A percentile compares a stretch with the other conserved stretches of the same genome.
Evolutionary conservation across 805 yeast genomes (phyloP).

Genomic region (Scheffersomyces lignosus): DNA sequence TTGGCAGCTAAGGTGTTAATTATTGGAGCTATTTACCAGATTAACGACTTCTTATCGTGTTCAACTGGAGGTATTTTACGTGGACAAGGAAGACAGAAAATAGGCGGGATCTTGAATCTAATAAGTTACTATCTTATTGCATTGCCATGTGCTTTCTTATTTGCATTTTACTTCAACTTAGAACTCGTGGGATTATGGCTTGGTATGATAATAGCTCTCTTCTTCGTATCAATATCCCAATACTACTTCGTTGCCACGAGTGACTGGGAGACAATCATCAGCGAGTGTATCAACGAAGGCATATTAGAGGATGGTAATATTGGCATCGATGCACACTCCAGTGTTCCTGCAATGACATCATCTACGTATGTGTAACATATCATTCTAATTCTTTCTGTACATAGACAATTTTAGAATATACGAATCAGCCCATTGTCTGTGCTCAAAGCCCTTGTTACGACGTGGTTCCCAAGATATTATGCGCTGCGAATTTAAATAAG

Average conservation of each 20-base stretch:
- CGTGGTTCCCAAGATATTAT: too few species aligned
- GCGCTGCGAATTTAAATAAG: too few species aligned
- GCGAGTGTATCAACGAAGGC: conserved; percentile 44
- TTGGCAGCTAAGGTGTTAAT: conserved; percentile 41
- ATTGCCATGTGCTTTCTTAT: conserved; percentile 45
- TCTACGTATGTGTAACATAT: conserved; percentile 5
- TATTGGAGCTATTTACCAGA: conserved; percentile 52
- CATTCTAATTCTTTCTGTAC: neutral
- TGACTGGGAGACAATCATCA: conserved; percentile 45
- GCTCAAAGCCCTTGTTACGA: neutral
- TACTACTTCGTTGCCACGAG: conserved; percentile 38
- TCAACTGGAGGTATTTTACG: conserved; percentile 54
- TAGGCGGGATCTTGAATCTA: conserved; percentile 54
- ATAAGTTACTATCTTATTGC: conserved; percentile 50
- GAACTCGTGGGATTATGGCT: conserved; percentile 51
- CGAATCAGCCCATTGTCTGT: neutral
- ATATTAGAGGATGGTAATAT: conserved; percentile 34
- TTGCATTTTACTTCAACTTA: conserved; percentile 41
- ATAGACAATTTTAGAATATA: too few species aligned
- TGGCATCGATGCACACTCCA: conserved; percentile 16
- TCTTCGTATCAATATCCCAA: conserved; percentile 42
- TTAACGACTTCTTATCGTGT: conserved; percentile 51
- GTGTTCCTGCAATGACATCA: neutral
- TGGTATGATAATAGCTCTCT: conserved; percentile 46
- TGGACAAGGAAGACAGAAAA: conserved; percentile 59